Evolutionary conservation across 78 protist species (phyloP).

Genomic region (Dictyostelium firmibasis): DNA sequence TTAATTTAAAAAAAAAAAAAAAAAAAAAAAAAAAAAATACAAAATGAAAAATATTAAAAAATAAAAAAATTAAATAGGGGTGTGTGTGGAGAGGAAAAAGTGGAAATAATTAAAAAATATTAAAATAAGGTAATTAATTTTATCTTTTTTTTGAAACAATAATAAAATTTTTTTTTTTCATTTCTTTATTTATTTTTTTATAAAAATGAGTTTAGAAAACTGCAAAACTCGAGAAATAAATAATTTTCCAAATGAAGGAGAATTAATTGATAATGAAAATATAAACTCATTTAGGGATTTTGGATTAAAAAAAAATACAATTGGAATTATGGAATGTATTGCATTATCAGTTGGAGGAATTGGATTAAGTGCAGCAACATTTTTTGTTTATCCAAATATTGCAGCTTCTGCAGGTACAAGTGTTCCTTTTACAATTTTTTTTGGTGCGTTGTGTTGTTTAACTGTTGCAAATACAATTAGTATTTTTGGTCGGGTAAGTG

Average conservation of each 20-base stretch:
- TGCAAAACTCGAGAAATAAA: background rate
- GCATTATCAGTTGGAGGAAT: slow-evolving; percentile 30
- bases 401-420: slow-evolving; percentile 42
- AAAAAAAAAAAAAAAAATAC: too few relatives aligned
- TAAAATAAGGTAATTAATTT: background rate
- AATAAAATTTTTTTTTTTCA: background rate
- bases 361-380: slow-evolving; percentile 44
- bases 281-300: background rate
- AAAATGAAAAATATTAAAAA: too few relatives aligned
- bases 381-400: slow-evolving; percentile 31
- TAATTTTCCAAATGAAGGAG: background rate
- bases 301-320: slow-evolving; percentile 42
- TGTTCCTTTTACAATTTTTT: slow-evolving; percentile 45
- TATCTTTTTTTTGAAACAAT: background rate
- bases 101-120: too few relatives aligned
- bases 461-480: slow-evolving; percentile 64
- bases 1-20: too few relatives aligned
- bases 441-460: slow-evolving; percentile 32
- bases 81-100: too few relatives aligned
- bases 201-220: background rate
- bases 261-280: background rate
- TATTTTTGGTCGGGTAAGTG: slow-evolving; percentile 35
- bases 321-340: slow-evolving; percentile 14
- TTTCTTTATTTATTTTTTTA: too few relatives aligned
- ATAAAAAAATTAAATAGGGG: too few relatives aligned